Evolutionary conservation across 1,139 yeast species (phyloP), one percentile per base, ranked within the genome.

Genomic region (Yamadazyma buinensis): DNA sequence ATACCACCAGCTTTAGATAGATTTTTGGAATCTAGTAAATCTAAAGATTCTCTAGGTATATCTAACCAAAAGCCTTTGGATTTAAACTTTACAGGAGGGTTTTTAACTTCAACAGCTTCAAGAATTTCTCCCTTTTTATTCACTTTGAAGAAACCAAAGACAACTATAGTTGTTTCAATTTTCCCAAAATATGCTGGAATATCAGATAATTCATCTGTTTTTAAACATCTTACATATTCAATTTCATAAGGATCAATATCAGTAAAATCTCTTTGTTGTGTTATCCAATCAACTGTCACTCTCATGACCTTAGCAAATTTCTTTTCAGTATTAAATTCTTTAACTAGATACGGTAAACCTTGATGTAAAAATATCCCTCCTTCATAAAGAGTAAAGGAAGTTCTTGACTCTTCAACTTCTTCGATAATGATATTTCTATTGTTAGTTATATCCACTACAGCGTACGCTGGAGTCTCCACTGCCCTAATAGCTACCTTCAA

Each of bases 331-430:
- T 88, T 84, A 49, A 92, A 84, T 46, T 88, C 95, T 37, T 83
- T 76, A 0, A 94, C 90, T 24, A 94, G 55, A 51, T 88, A 90
- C 0, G 97, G 87, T 40, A 77, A 71, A 3, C 99, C 99, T 56
- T 92, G 97, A 52, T 92, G 97, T 32, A 92, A 73, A 47, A 85
- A 88, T 1, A 92, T 88, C 0, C 95, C 98, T 1, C 98, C 99
- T 55, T 92, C 97, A 54, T 94, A 94, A 1, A 92, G 55, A 0
- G 97, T 87, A 54, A 92, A 92, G 34, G 90, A 81, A 0, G 95
- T 86, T 47, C 98, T 71, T 32, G 86, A 81, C 2, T 84, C 84
- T 52, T 92, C 98, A n/a, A 92, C 76, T 47, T 84, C 92, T 58
- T 92, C 99, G 30, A 92, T 81, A 2, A 92, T 81, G 5, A 72